Evolutionary conservation across 2,329 filamentous ascomycete genomes (phyloP), one percentile per base, ranked within the genome.

Genomic region (Zymoseptoria passerinii): DNA sequence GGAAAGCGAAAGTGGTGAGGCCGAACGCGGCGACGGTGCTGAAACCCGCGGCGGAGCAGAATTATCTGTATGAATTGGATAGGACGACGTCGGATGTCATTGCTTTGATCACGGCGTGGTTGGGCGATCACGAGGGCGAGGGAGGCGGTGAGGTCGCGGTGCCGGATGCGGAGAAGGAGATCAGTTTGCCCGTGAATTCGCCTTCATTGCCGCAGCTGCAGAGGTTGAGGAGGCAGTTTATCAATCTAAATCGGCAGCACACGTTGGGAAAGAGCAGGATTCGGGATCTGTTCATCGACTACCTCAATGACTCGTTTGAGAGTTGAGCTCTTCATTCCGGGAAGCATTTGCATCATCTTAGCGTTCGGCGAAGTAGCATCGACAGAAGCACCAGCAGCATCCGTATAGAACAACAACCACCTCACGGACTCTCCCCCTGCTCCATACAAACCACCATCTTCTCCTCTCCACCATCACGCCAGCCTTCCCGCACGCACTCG

Each of bases 51-150:
- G 85, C 70, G 0, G 80, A 81, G 68, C 77, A 82, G 57, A 87
- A 92, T 69, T 92, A 91, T 71, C 78, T 95, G 55, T 91, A 94
- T 71, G 81, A 90, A 60, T 78, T 95, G 23, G 90, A 95, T 73
- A 83, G 83, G 63, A 85, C 85, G 70, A 92, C 89, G 7, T 89
- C 91, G 65, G 87, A 87, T 56, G 82, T 95, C 28, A 81, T 94
- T 55, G 83, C 84, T 65, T 79, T 79, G 57, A 84, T 95, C 44
- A 73, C 88, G 58, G 83, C 87, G 52, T 85, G 83, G 75, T 83
- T 88, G 70, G 80, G 82, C 60, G 80, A 84, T 58, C 85, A 90
- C 55, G 71, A 75, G 7, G 81, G 80, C 1, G 86, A 88, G 61
- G 82, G 79, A 23, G 83, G 83, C 7, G 81, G 80, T 19, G 78